Conservation (phyloP, 495 filamentous ascomycete genomes). For the Trichoderma gamsii region DNA sequence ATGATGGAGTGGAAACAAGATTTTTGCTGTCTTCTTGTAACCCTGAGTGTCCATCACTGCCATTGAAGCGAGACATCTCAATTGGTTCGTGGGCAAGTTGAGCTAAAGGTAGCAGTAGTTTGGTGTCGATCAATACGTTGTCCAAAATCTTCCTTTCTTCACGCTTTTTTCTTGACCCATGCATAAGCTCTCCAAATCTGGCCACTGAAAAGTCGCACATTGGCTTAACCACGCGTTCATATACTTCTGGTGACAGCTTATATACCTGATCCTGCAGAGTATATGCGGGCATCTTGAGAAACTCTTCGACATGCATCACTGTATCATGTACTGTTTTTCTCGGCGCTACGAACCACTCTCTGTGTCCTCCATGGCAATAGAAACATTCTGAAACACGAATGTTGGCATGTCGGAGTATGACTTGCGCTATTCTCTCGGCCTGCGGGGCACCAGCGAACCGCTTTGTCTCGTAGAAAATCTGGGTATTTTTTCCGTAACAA, state of each 20-base stretch:
- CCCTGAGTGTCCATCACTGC: neutral
- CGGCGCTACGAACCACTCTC: neutral
- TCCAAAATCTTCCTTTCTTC: neutral
- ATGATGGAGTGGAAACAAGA: neutral
- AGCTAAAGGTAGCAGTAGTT: neutral
- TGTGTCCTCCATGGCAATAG: neutral
- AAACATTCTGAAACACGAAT: neutral
- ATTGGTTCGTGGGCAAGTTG: neutral
- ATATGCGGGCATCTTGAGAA: conserved; percentile 4
- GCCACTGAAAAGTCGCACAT: neutral
- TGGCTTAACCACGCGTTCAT: neutral
- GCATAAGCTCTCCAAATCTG: neutral
- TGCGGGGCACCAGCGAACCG: neutral
- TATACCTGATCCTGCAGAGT: neutral
- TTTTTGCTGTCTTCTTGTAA: neutral
- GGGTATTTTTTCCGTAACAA: neutral
- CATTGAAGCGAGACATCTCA: neutral
- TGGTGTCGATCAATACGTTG: neutral
- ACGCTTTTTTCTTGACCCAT: neutral
- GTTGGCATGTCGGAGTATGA: neutral
- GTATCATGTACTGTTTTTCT: neutral
- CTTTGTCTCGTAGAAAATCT: neutral
- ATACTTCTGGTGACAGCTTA: neutral
- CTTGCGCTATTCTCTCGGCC: neutral
- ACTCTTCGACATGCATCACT: neutral